A percentile compares a stretch with the other conserved stretches of the same genome.
These are phyloP conservation scores for Zygosaccharomyces sapae DNA, from an alignment of 1,139 yeast genomes.

Conservation along the genomic window DNA sequence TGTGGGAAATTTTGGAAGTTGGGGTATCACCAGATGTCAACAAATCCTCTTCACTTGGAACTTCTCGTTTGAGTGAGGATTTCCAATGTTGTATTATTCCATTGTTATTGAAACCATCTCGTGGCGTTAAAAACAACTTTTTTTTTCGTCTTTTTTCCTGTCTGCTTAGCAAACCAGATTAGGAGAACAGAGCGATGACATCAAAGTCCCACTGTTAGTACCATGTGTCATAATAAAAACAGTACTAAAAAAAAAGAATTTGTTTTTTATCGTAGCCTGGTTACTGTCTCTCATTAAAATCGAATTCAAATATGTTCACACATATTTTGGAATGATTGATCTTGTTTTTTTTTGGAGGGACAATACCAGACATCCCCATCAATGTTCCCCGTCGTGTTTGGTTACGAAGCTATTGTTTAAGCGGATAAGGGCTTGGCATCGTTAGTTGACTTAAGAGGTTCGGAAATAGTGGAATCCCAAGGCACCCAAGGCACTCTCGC, in stretches of 20 bases:
- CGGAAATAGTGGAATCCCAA: not conserved
- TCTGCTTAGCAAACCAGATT: not conserved
- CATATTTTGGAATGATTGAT: too few relatives aligned
- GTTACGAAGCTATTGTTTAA: not conserved
- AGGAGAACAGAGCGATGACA: not conserved
- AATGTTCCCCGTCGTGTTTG: too few relatives aligned
- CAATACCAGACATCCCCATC: too few relatives aligned
- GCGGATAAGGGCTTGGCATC: not conserved
- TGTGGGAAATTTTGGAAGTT: not conserved
- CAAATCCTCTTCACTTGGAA: not conserved
- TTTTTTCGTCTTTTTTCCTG: not conserved
- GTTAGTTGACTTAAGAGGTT: not conserved
- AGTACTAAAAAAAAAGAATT: not conserved
- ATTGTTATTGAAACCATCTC: conserved; percentile 3
- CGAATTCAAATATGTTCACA: too few relatives aligned
- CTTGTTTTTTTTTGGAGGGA: too few relatives aligned
- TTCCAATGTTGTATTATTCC: not conserved
- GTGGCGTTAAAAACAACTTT: conserved; percentile 1
- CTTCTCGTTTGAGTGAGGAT: not conserved
- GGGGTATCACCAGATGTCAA: conserved; percentile 1
- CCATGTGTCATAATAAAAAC: not conserved
- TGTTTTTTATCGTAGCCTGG: too few relatives aligned
- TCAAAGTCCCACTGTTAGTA: not conserved
- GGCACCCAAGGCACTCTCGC: not conserved
- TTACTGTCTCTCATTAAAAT: too few relatives aligned